Percentiles rank a stretch among this genome's conserved stretches.
Conservation (phyloP, 257 asterid species). For the Catharanthus roseus region DNA sequence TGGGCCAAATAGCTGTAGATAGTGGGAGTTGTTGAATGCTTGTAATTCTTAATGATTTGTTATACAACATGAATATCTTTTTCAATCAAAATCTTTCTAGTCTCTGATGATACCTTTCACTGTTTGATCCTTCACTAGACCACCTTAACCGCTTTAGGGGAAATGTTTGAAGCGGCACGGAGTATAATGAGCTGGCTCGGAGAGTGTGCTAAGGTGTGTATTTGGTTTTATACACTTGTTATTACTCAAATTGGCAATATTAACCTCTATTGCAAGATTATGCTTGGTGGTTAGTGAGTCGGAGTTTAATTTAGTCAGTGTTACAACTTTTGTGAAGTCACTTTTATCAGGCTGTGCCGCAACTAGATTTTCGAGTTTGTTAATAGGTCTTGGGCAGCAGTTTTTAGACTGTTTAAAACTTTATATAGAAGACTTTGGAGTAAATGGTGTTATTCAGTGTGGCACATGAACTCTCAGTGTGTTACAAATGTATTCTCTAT, state of each 20-base stretch:
- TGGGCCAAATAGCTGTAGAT: background rate
- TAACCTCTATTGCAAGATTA: background rate
- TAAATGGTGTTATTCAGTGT: background rate
- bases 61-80: background rate
- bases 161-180: slow-evolving; percentile 94
- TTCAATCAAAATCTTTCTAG: background rate
- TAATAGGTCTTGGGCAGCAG: background rate
- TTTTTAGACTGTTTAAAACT: too few relatives aligned
- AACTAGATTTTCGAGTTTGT: background rate
- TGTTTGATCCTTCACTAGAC: slow-evolving; percentile 34
- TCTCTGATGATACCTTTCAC: background rate
- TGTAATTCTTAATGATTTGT: background rate
- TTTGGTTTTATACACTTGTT: background rate
- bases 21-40: background rate
- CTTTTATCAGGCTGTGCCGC: background rate
- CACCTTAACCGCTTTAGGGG: slow-evolving; percentile 86
- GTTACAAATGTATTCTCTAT: too few relatives aligned
- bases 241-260: background rate
- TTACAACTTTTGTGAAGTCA: too few relatives aligned
- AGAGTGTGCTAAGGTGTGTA: slow-evolving; percentile 88
- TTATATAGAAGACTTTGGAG: background rate
- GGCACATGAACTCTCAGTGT: background rate
- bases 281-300: background rate
- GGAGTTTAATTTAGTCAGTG: background rate
- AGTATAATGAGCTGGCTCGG: slow-evolving; percentile 96